Evolutionary conservation across 352 stramenopile species (phyloP).

Genomic region (Phytophthora rubi): DNA sequence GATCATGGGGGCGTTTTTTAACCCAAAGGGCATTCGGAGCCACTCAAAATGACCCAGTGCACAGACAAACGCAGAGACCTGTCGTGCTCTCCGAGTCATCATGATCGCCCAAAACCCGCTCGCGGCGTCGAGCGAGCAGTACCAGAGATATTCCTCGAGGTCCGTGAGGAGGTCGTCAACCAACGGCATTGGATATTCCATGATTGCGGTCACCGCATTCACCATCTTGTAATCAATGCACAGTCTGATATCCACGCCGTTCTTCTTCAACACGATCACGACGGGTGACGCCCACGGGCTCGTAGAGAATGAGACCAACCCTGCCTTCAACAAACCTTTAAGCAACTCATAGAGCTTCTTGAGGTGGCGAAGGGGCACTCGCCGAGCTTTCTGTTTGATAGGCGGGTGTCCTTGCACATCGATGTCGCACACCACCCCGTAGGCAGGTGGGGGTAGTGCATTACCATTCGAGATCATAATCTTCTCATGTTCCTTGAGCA

Average conservation of each 20-base stretch:
- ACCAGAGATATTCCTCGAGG: background rate
- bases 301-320: background rate
- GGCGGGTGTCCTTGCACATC: background rate
- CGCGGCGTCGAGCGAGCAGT: background rate
- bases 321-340: background rate
- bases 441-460: background rate
- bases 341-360: background rate
- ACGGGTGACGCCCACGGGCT: background rate
- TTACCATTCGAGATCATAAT: background rate
- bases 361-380: background rate
- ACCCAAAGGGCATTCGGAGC: background rate
- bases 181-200: background rate
- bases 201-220: background rate
- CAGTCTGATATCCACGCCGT: background rate
- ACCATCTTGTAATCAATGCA: slow-evolving; percentile 4
- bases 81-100: background rate
- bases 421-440: background rate
- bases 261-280: slow-evolving; percentile 1
- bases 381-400: background rate
- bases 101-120: background rate
- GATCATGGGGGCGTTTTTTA: background rate
- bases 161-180: background rate
- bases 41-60: background rate
- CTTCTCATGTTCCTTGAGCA: background rate
- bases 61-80: background rate